Base-by-base conservation (phyloP, 345 rosid genomes). In the Euphorbia peplus region DNA sequence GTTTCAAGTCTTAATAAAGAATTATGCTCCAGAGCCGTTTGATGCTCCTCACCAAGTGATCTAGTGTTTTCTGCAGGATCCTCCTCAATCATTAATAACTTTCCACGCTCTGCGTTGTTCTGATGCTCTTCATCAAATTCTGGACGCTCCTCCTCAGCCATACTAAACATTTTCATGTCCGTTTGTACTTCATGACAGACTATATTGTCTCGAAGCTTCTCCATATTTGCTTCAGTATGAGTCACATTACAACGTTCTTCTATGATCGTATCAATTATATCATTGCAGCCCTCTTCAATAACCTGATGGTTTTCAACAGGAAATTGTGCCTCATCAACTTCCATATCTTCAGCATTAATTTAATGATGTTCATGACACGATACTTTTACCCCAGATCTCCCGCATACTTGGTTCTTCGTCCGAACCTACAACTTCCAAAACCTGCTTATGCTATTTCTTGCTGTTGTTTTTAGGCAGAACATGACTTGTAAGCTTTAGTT, bases 161-260 rank as follows among this genome's bases (percentile, higher is more conserved):
- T 63, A 68, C 48, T 57, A 39, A 8, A 60, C 44, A 41, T 66
- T 58, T 69, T 66, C 46, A 35, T 10, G 56, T 65, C 56, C 41
- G 32, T 22, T 18, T 16, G 35, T 64, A 53, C 69, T 51, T 72
- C 79, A n/a, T 25, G 65, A 69, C 48, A 59, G 18, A 68, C 42
- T 7, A 42, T 41, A 42, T 46, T 16, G 13, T 64, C 83, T 58
- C 46, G 82, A 76, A 70, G 81, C 67, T 78, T 81, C 84, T 82
- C 86, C 22, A 67, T 14, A 67, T 77, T 70, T 68, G 71, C 73
- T 76, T 68, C 74, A n/a, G 52, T 37, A 63, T 69, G 74, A 57
- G 13, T 74, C 46, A 61, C 9, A 64, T 64, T 46, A 59, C 48
- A 18, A 21, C 14, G 50, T 44, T 70, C 74, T 35, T 69, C 78